Conservation (phyloP, 441 rosid genomes). For the Kokia cookei region DNA sequence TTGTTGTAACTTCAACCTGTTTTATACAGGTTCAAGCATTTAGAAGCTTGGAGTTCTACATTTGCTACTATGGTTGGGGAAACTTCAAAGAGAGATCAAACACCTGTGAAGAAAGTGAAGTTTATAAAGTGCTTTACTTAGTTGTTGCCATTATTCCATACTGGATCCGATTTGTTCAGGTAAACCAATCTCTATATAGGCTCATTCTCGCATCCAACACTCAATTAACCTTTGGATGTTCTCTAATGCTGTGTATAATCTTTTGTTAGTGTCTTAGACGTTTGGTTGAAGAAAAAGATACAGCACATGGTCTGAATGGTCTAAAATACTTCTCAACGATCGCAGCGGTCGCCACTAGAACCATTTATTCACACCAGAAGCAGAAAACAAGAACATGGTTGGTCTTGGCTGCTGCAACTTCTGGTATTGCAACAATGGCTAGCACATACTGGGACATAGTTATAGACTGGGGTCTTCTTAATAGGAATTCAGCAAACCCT, state of each 20-base stretch:
- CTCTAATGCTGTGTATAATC: neutral
- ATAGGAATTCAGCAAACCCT: constrained; percentile 46
- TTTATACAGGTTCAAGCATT: constrained; percentile 61
- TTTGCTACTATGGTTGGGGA: constrained; percentile 83
- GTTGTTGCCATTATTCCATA: constrained; percentile 63
- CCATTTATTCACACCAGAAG: constrained; percentile 28
- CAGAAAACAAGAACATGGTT: constrained; percentile 21
- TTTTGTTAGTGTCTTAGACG: constrained; percentile 55
- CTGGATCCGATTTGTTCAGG: constrained; percentile 79
- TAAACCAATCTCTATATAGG: constrained; percentile 9
- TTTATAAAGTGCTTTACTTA: constrained; percentile 42
- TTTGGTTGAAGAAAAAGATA: constrained; percentile 45
- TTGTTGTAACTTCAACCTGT: neutral
- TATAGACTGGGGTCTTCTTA: constrained; percentile 77
- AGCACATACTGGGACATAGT: constrained; percentile 71
- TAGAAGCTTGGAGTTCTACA: constrained; percentile 58
- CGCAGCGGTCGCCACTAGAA: constrained; percentile 47
- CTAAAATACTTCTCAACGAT: constrained; percentile 60
- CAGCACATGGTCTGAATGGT: constrained; percentile 32
- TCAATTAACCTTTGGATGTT: neutral
- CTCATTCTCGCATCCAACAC: too few species aligned
- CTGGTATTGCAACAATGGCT: constrained; percentile 45
- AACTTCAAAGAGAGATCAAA: constrained; percentile 51
- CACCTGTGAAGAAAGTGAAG: constrained; percentile 38
- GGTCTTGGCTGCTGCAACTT: constrained; percentile 43